phyloP scores from a whole-genome alignment of 257 asterid genomes.

The Cordia subcordata region DNA sequence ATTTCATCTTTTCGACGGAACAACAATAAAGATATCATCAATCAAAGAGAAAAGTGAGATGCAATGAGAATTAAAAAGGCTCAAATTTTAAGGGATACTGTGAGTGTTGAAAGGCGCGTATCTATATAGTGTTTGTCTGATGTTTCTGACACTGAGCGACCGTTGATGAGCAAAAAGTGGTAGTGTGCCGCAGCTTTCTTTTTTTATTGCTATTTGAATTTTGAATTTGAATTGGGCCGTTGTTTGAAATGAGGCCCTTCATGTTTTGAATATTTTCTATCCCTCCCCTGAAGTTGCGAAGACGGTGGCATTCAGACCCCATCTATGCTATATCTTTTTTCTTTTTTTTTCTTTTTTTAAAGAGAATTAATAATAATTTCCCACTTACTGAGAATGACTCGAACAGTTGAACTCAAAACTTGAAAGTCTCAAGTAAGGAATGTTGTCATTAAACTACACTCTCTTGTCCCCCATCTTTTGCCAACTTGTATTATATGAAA shows the following conservation, averaged over 20 bases:
- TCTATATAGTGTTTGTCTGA: too few species aligned
- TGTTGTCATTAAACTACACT: too few species aligned
- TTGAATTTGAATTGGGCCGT: slow-evolving; percentile 13
- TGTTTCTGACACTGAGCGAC: not conserved
- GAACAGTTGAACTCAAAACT: too few species aligned
- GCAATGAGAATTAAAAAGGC: slow-evolving; percentile 9
- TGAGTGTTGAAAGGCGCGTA: not conserved
- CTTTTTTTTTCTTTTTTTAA: too few species aligned
- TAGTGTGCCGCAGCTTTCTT: slow-evolving; percentile 15
- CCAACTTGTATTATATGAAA: too few species aligned
- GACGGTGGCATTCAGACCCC: too few species aligned
- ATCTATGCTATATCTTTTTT: too few species aligned
- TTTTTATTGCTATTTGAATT: slow-evolving; percentile 2
- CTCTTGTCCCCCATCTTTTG: too few species aligned
- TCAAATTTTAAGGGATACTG: not conserved
- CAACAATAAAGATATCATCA: not conserved
- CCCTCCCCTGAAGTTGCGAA: not conserved
- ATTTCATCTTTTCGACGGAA: not conserved
- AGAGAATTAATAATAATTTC: too few species aligned
- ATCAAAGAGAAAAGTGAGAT: not conserved
- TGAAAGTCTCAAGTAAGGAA: too few species aligned
- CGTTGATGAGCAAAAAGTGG: slow-evolving; percentile 9
- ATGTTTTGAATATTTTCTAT: not conserved
- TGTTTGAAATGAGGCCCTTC: not conserved
- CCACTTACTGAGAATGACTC: too few species aligned